These are phyloP conservation scores for Pseudogymnoascus pannorum DNA, from an alignment of 2,329 filamentous ascomycete genomes.

Conservation along the genomic window DNA sequence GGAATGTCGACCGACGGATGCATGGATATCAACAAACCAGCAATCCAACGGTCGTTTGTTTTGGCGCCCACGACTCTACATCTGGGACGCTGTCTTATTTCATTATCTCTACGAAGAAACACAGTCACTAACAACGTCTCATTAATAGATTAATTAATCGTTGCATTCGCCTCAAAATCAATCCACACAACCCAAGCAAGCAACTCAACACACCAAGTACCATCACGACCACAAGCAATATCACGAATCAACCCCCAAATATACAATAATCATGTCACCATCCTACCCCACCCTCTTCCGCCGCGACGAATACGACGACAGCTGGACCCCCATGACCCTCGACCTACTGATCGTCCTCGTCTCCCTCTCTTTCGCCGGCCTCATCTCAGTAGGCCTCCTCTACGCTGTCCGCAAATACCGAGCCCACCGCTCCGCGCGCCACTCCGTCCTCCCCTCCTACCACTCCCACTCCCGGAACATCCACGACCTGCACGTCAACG, in stretches of 20 bases:
- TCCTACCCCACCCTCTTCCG: constrained; percentile 33
- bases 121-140: not conserved
- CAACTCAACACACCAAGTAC: not conserved
- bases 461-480: constrained; percentile 50
- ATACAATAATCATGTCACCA: too few species aligned
- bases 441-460: constrained; percentile 61
- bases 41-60: not conserved
- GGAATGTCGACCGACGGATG: not conserved
- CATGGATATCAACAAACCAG: not conserved
- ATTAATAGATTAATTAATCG: not conserved
- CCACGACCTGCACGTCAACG: constrained; percentile 47
- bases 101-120: not conserved
- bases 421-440: constrained; percentile 32
- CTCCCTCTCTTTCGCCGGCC: constrained; percentile 65
- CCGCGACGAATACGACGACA: constrained; percentile 42
- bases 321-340: constrained; percentile 55
- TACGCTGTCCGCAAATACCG: constrained; percentile 55
- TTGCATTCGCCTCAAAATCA: not conserved
- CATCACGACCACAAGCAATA: not conserved
- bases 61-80: not conserved
- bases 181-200: not conserved
- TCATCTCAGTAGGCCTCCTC: constrained; percentile 61
- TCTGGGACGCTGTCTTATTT: not conserved
- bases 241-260: not conserved
- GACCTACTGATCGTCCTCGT: constrained; percentile 75